phyloP scores from a whole-genome alignment of 192 early-diverging fungal genomes.

The Podochytrium sp. region DNA sequence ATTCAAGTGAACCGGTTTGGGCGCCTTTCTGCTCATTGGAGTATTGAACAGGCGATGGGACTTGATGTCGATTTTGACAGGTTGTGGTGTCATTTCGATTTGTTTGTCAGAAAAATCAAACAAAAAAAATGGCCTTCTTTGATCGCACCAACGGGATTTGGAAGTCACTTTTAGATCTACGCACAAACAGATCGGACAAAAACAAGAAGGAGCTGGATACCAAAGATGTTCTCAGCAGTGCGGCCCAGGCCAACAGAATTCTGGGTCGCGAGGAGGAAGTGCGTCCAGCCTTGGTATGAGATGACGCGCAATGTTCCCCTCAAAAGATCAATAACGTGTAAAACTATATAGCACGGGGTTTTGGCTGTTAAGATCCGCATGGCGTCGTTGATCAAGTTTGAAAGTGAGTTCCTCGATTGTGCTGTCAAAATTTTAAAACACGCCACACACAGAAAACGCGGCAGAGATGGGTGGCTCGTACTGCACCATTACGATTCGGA shows the following conservation, averaged over 20 bases:
- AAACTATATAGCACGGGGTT: conserved; percentile 7
- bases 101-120: not conserved
- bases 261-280: conserved; percentile 9
- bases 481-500: conserved; percentile 25
- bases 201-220: not conserved
- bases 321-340: not conserved
- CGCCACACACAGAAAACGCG: not conserved
- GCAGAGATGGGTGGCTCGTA: conserved; percentile 7
- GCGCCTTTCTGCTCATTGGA: no score
- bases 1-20: no score
- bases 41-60: no score
- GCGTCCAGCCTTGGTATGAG: conserved; percentile 13
- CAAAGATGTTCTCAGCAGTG: not conserved
- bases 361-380: conserved; percentile 21
- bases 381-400: conserved; percentile 27
- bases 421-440: not conserved
- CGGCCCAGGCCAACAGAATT: conserved; percentile 2
- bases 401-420: not conserved
- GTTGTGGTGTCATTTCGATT: no score
- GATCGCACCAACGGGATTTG: conserved; percentile 3
- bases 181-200: not conserved
- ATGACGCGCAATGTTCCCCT: no score
- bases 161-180: conserved; percentile 16
- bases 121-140: conserved; percentile 25
- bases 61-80: no score